These are phyloP conservation scores for Pestalotiopsis fici DNA, from an alignment of 2,329 filamentous ascomycete species.

Conservation along the genomic window DNA sequence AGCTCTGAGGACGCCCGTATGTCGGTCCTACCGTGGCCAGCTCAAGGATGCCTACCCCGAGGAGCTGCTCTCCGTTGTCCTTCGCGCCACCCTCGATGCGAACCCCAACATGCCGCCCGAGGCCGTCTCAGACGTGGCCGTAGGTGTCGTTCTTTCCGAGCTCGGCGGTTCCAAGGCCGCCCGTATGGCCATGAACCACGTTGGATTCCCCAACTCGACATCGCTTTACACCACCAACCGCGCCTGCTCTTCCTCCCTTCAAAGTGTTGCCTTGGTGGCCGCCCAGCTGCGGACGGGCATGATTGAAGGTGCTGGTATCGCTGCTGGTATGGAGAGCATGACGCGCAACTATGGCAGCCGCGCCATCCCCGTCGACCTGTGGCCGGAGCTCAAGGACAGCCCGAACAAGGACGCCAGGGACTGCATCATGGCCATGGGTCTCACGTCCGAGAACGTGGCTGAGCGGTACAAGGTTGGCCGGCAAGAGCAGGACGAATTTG, in stretches of 20 bases:
- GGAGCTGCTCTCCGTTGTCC: slow-evolving; percentile 73
- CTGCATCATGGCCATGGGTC: slow-evolving; percentile 92
- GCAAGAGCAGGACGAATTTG: slow-evolving; percentile 81
- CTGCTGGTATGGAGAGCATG: slow-evolving; percentile 95
- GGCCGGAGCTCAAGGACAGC: slow-evolving; percentile 70
- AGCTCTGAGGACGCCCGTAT: slow-evolving; percentile 85
- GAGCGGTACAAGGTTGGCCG: slow-evolving; percentile 72
- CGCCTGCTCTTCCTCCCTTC: slow-evolving; percentile 78
- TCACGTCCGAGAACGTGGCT: slow-evolving; percentile 89
- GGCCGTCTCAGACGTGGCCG: slow-evolving; percentile 76
- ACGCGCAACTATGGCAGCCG: slow-evolving; percentile 82
- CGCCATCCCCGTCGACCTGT: slow-evolving; percentile 82
- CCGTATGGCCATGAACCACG: slow-evolving; percentile 87
- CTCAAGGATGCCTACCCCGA: slow-evolving; percentile 90
- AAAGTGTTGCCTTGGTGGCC: slow-evolving; percentile 74
- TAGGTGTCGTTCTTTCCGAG: slow-evolving; percentile 88
- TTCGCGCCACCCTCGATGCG: slow-evolving; percentile 68
- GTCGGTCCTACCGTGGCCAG: slow-evolving; percentile 77
- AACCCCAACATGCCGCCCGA: slow-evolving; percentile 72
- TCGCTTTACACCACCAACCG: slow-evolving; percentile 87
- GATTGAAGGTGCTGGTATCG: slow-evolving; percentile 70
- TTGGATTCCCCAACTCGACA: slow-evolving; percentile 72
- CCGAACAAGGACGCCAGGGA: slow-evolving; percentile 71
- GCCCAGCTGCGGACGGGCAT: slow-evolving; percentile 74
- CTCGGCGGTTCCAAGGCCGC: slow-evolving; percentile 89